phyloP scores from a whole-genome alignment of 2,329 filamentous ascomycete species.

The Fonsecaea multimorphosa region DNA sequence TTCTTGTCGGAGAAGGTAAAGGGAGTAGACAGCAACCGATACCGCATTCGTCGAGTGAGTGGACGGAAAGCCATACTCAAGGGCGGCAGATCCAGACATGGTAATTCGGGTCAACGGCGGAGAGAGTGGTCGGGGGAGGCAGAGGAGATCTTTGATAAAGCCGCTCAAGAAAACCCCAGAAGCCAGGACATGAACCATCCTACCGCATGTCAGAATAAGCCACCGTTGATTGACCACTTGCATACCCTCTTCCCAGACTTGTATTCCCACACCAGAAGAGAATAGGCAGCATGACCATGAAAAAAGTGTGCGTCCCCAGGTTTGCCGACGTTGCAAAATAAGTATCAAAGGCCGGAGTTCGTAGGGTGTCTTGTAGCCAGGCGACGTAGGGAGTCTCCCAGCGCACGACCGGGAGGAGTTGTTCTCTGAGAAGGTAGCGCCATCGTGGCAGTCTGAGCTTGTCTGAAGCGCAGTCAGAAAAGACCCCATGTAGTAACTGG shows the following conservation, averaged over 20 bases:
- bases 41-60: conserved; percentile 97
- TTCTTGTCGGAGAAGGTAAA: conserved; percentile 67
- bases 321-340: conserved; percentile 98
- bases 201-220: conserved; percentile 38
- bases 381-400: conserved; percentile 96
- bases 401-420: conserved; percentile 82
- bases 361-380: conserved; percentile 77
- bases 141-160: conserved; percentile 92
- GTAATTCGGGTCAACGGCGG: conserved; percentile 93
- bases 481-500: background rate
- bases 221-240: conserved; percentile 35
- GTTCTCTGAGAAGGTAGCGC: conserved; percentile 84
- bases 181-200: conserved; percentile 73
- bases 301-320: conserved; percentile 96
- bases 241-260: conserved; percentile 83
- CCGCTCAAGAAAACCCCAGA: conserved; percentile 85
- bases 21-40: conserved; percentile 84
- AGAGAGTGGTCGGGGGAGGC: conserved; percentile 87
- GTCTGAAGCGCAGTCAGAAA: conserved; percentile 61
- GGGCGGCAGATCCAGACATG: conserved; percentile 92
- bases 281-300: conserved; percentile 93
- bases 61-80: conserved; percentile 97
- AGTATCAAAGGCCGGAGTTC: conserved; percentile 84
- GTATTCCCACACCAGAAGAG: conserved; percentile 96
- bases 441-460: conserved; percentile 81